Conservation (phyloP, 2,329 filamentous ascomycete species). For the Penicillium sp. region DNA sequence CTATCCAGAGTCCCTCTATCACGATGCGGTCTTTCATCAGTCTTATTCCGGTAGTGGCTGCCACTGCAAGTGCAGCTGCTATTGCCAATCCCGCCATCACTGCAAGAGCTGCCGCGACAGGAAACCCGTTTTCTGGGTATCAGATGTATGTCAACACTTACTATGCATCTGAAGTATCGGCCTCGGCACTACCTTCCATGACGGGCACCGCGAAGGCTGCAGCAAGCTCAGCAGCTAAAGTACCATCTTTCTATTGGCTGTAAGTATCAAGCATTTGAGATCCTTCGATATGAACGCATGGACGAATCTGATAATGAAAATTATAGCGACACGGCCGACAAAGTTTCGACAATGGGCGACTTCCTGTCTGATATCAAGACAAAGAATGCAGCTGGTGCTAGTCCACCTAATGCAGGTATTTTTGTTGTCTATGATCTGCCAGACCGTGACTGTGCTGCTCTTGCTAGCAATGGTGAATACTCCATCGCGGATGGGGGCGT, state of each 20-base stretch:
- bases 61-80: conserved; percentile 45
- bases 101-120: conserved; percentile 42
- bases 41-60: conserved; percentile 21
- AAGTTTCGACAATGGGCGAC: conserved; percentile 54
- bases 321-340: conserved; percentile 50
- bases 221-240: conserved; percentile 53
- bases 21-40: conserved; percentile 26
- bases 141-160: conserved; percentile 58
- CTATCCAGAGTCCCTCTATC: background rate
- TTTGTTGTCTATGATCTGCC: conserved; percentile 68
- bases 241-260: conserved; percentile 59
- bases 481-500: conserved; percentile 57
- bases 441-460: conserved; percentile 66
- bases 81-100: conserved; percentile 18
- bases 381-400: conserved; percentile 54
- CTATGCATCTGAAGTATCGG: conserved; percentile 58
- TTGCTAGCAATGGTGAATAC: conserved; percentile 67
- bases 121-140: conserved; percentile 57
- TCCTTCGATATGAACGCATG: background rate
- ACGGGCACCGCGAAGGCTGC: conserved; percentile 59
- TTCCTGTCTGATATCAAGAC: conserved; percentile 54
- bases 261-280: conserved; percentile 34
- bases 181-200: conserved; percentile 65
- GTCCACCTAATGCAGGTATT: conserved; percentile 50
- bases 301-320: background rate